Percentiles rank a stretch among this genome's conserved stretches.
Conservation (phyloP, 306 rosid genomes). For the Medicago ruthenica region DNA sequence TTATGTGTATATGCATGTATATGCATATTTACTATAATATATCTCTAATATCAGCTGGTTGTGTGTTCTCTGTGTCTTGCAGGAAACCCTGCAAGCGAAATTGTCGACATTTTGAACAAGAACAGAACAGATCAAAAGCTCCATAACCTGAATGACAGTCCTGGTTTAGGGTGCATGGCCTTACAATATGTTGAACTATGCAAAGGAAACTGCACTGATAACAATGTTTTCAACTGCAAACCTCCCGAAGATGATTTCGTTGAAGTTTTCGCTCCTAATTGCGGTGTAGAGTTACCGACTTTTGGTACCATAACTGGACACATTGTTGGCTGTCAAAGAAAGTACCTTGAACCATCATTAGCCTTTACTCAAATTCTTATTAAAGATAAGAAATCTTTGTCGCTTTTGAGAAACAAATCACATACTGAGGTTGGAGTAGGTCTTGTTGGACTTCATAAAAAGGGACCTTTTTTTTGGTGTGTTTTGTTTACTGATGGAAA, state of each 20-base stretch:
- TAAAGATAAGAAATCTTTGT: constrained; percentile 55
- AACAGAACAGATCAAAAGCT: constrained; percentile 79
- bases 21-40: not conserved
- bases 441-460: constrained; percentile 68
- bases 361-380: constrained; percentile 65
- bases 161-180: constrained; percentile 98
- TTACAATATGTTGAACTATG: constrained; percentile 78
- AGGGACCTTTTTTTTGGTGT: constrained; percentile 86
- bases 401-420: constrained; percentile 69
- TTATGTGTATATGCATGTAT: not conserved
- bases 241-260: constrained; percentile 90
- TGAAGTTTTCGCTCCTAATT: constrained; percentile 85
- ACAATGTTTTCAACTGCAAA: constrained; percentile 66
- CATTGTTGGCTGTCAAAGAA: constrained; percentile 68
- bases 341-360: constrained; percentile 71
- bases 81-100: constrained; percentile 90
- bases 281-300: constrained; percentile 93
- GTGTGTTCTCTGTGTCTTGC: constrained; percentile 40
- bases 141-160: constrained; percentile 61
- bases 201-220: constrained; percentile 72
- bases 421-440: constrained; percentile 88
- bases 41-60: not conserved
- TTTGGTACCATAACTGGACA: constrained; percentile 74
- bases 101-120: constrained; percentile 75
- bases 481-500: constrained; percentile 75